Conservation (phyloP, 768 basidiomycete species). For the Russula vinacea region DNA sequence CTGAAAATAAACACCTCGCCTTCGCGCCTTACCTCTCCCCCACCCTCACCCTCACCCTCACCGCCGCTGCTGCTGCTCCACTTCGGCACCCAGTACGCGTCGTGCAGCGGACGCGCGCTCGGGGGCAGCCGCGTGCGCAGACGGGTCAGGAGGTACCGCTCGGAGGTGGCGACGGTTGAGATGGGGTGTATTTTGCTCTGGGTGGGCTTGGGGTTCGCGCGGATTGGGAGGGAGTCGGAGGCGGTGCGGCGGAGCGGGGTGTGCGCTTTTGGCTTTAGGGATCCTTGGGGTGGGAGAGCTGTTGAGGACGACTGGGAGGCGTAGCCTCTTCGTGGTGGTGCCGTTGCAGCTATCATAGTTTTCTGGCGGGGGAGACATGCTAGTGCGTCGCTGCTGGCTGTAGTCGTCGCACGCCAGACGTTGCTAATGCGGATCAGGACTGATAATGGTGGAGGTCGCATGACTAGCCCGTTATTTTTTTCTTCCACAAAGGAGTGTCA, state of each 20-base stretch:
- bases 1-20: constrained; percentile 89
- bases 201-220: constrained; percentile 82
- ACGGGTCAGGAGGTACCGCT: constrained; percentile 69
- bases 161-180: constrained; percentile 82
- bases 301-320: constrained; percentile 6
- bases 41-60: constrained; percentile 57
- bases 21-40: constrained; percentile 40
- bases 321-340: constrained; percentile 7
- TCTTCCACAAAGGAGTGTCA: not conserved
- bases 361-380: not conserved
- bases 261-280: constrained; percentile 68
- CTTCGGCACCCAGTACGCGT: constrained; percentile 75
- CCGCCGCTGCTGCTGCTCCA: constrained; percentile 50
- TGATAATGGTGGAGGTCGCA: constrained; percentile 11
- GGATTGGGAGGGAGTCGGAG: constrained; percentile 80
- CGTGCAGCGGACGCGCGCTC: constrained; percentile 60
- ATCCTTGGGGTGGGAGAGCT: not conserved
- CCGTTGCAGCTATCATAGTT: not conserved
- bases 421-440: not conserved
- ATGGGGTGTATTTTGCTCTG: constrained; percentile 75
- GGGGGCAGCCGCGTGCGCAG: constrained; percentile 55
- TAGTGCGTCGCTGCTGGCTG: not conserved
- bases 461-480: not conserved
- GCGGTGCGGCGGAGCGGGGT: constrained; percentile 81
- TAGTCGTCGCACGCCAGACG: not conserved